Percentiles rank a stretch among this genome's conserved stretches.
These are phyloP conservation scores for Apiotrichum mycotoxinovorans DNA, from an alignment of 1,284 basidiomycete genomes.

Conservation along the genomic window DNA sequence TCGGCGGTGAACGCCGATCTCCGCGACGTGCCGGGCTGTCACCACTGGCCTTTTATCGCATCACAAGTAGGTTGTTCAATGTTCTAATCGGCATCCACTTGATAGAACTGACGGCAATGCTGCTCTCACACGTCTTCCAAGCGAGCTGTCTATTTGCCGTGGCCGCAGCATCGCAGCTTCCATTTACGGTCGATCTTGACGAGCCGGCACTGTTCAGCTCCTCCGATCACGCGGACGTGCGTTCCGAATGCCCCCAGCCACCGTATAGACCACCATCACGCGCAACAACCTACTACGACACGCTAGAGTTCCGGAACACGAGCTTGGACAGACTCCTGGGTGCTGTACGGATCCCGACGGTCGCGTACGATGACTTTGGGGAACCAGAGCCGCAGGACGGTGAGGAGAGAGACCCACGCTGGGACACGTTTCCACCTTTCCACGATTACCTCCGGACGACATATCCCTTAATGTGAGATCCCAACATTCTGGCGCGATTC, in stretches of 20 bases:
- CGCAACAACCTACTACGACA: not conserved
- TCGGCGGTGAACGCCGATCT: too few species aligned
- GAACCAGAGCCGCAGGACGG: conserved; percentile 4
- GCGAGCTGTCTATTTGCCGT: too few species aligned
- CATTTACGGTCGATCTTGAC: not conserved
- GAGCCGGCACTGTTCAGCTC: not conserved
- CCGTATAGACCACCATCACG: not conserved
- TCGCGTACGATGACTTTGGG: conserved; percentile 16
- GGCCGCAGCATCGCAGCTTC: not conserved
- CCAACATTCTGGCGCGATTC: not conserved
- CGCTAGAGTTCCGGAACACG: not conserved
- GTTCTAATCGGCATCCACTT: too few species aligned
- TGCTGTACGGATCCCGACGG: conserved; percentile 7
- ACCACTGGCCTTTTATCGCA: too few species aligned
- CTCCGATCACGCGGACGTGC: not conserved
- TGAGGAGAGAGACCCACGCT: conserved; percentile 4
- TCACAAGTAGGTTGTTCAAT: too few species aligned
- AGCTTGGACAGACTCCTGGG: not conserved
- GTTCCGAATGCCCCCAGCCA: not conserved
- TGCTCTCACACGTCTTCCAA: too few species aligned
- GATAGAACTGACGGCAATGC: too few species aligned
- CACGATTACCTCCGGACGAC: conserved; percentile 11
- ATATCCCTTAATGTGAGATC: conserved; percentile 13
- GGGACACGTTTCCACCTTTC: conserved; percentile 14
- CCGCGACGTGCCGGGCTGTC: too few species aligned